A percentile compares a stretch with the other conserved stretches of the same genome.
phyloP scores from a whole-genome alignment of 805 yeast genomes.

The Nakazawaea wyomingensis region DNA sequence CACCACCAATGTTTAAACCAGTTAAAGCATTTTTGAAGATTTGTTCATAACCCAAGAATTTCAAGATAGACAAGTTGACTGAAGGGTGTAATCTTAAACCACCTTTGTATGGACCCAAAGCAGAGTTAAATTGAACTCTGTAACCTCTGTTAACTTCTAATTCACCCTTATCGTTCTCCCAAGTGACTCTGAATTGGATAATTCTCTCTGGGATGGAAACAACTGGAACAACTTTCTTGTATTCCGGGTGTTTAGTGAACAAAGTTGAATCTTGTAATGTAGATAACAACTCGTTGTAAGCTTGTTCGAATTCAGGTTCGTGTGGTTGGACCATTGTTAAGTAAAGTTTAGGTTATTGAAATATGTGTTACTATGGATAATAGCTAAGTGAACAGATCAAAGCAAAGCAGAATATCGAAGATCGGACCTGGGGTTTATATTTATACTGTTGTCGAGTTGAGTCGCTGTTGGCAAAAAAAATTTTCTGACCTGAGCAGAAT shows the following conservation, averaged over 20 bases:
- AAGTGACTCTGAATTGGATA: constrained; percentile 93
- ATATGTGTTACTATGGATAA: no score
- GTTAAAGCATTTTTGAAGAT: constrained; percentile 97
- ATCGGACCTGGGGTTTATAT: no score
- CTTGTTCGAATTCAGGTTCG: constrained; percentile 99
- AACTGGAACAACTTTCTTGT: constrained; percentile 81
- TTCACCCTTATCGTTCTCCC: constrained; percentile 95
- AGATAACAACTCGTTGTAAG: constrained; percentile 85
- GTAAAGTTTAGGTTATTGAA: no score
- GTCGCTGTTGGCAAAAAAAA: no score
- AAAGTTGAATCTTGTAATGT: constrained; percentile 90
- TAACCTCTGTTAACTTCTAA: constrained; percentile 93
- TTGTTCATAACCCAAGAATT: constrained; percentile 97
- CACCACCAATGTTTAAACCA: constrained; percentile 98
- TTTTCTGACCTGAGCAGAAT: no score
- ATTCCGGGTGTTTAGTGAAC: constrained; percentile 84
- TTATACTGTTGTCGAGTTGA: no score
- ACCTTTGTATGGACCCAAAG: constrained; percentile 98
- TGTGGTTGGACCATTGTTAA: constrained; percentile 68
- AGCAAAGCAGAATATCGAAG: no score
- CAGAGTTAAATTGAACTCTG: constrained; percentile 98
- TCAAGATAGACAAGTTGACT: constrained; percentile 90
- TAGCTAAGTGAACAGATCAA: no score
- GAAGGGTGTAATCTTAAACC: constrained; percentile 98
- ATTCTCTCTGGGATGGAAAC: constrained; percentile 94